A percentile compares a stretch with the other conserved stretches of the same genome.
These are phyloP conservation scores for Euphorbia schlechtendalii DNA, from an alignment of 441 rosid species.

Conservation along the genomic window DNA sequence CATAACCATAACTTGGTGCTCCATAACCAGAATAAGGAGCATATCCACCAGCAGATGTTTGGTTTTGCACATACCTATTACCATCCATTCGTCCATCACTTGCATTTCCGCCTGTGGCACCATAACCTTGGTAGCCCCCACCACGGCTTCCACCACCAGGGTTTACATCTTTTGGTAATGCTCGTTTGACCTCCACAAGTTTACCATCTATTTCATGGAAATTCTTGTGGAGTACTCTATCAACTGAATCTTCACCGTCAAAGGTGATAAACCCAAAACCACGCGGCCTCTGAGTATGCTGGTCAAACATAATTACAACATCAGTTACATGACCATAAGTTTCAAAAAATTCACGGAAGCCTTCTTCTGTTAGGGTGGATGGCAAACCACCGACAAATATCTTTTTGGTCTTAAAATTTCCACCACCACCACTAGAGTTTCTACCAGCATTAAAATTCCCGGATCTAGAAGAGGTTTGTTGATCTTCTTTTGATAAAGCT, in stretches of 20 bases:
- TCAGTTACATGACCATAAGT: slow-evolving; percentile 77
- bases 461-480: slow-evolving; percentile 51
- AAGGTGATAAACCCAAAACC: slow-evolving; percentile 94
- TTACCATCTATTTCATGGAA: slow-evolving; percentile 85
- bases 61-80: slow-evolving; percentile 55
- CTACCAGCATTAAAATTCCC: slow-evolving; percentile 49
- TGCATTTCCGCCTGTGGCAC: slow-evolving; percentile 40
- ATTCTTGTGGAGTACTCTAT: slow-evolving; percentile 65
- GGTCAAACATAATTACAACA: slow-evolving; percentile 92
- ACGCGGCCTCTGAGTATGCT: slow-evolving; percentile 78
- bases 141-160: slow-evolving; percentile 62
- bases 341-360: slow-evolving; percentile 73
- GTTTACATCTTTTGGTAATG: slow-evolving; percentile 86
- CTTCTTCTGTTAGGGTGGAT: slow-evolving; percentile 68
- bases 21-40: slow-evolving; percentile 65
- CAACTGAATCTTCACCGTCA: slow-evolving; percentile 83
- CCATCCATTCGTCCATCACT: slow-evolving; percentile 48
- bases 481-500: slow-evolving; percentile 89
- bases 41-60: slow-evolving; percentile 45
- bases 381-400: slow-evolving; percentile 95
- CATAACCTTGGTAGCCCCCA: slow-evolving; percentile 29
- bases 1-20: slow-evolving; percentile 59
- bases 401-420: slow-evolving; percentile 59
- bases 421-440: slow-evolving; percentile 48
- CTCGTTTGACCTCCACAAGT: slow-evolving; percentile 89